These are phyloP conservation scores for Claviceps humidiphila DNA, from an alignment of 2,329 filamentous ascomycete genomes.

Conservation along the genomic window DNA sequence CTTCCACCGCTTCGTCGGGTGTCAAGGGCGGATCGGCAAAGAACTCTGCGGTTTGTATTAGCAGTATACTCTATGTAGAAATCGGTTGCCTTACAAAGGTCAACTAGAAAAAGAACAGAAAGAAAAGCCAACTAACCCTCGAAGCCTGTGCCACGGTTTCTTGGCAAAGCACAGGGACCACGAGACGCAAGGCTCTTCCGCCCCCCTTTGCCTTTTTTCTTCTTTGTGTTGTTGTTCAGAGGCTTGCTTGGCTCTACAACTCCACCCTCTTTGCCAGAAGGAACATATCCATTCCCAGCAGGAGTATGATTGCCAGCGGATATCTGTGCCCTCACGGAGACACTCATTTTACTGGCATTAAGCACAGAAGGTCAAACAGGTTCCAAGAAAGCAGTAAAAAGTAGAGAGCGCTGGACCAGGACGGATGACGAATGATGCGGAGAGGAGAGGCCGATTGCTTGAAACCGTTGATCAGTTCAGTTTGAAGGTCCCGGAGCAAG, in stretches of 20 bases:
- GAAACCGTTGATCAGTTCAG: no score
- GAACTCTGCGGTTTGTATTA: constrained; percentile 36
- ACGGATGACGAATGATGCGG: neutral
- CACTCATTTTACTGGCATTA: neutral
- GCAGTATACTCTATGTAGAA: neutral
- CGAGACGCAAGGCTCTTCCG: constrained; percentile 12
- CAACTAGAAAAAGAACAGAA: neutral
- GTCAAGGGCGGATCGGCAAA: constrained; percentile 71
- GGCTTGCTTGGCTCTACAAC: neutral
- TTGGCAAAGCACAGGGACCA: constrained; percentile 28
- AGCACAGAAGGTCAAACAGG: neutral
- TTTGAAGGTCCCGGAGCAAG: neutral
- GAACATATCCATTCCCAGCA: neutral
- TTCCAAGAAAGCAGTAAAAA: neutral
- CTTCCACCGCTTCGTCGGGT: constrained; percentile 50
- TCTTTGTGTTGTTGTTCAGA: constrained; percentile 8
- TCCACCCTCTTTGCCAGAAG: neutral
- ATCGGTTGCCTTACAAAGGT: no score
- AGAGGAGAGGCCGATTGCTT: no score
- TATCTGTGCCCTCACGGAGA: neutral
- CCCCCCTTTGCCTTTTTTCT: constrained; percentile 7
- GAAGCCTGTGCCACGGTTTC: constrained; percentile 48
- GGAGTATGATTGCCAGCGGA: neutral
- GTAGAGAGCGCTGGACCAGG: neutral
- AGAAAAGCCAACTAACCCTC: constrained; percentile 40